phyloP scores from a whole-genome alignment of 2,329 filamentous ascomycete genomes.

The Trichoderma pleuroti region DNA sequence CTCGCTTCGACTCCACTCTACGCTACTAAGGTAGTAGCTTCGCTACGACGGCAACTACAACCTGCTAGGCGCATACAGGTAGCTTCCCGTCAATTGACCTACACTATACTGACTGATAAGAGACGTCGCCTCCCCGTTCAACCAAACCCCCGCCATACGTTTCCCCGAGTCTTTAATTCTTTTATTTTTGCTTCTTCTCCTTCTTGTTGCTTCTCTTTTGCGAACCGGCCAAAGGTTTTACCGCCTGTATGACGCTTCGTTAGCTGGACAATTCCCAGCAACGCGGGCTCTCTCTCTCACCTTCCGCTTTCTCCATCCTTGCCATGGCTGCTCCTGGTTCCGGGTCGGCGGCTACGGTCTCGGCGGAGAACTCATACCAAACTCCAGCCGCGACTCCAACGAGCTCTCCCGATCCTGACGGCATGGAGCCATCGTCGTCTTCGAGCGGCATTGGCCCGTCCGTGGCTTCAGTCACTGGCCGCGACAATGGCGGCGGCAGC shows the following conservation, averaged over 20 bases:
- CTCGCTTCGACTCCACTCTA: not conserved
- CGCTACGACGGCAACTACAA: not conserved
- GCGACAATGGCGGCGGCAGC: not conserved
- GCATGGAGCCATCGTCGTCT: not conserved
- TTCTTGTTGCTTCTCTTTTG: not conserved
- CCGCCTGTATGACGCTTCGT: not conserved
- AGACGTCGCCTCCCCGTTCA: not conserved
- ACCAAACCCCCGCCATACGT: not conserved
- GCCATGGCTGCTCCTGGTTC: not conserved
- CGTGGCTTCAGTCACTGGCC: not conserved
- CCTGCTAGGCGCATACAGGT: not conserved
- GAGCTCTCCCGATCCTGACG: slow-evolving; percentile 2
- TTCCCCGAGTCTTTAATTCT: not conserved
- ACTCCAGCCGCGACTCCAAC: slow-evolving; percentile 16
- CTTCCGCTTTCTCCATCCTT: not conserved
- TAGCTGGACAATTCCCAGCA: not conserved
- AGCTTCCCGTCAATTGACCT: not conserved
- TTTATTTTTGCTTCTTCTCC: not conserved
- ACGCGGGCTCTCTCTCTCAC: not conserved
- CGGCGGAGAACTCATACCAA: slow-evolving; percentile 9
- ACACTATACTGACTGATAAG: not conserved
- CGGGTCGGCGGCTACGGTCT: not conserved
- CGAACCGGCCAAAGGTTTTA: not conserved
- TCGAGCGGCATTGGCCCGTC: not conserved
- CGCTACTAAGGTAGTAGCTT: not conserved